These are phyloP conservation scores for Primulina huaijiensis DNA, from an alignment of 257 asterid genomes.

Conservation along the genomic window DNA sequence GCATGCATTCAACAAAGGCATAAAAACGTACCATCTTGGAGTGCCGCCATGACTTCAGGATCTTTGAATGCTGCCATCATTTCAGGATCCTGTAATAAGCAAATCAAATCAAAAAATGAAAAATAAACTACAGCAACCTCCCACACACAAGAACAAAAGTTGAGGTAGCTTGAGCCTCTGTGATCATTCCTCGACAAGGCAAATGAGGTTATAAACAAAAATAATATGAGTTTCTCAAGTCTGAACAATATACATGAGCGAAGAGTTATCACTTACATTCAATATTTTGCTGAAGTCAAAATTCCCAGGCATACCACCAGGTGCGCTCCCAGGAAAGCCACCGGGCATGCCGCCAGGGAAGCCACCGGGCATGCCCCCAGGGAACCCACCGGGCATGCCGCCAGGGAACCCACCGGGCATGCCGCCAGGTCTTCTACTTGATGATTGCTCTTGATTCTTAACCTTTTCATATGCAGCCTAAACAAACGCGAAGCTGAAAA, in stretches of 20 bases:
- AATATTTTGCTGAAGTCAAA: constrained; percentile 86
- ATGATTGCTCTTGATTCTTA: constrained; percentile 78
- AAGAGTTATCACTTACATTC: constrained; percentile 45
- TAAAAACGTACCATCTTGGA: constrained; percentile 75
- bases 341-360: constrained; percentile 44
- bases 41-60: constrained; percentile 98
- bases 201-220: not conserved
- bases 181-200: not conserved
- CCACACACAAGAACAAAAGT: not conserved
- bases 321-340: constrained; percentile 37
- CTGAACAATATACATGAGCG: not conserved
- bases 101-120: constrained; percentile 9
- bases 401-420: constrained; percentile 32
- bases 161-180: constrained; percentile 10
- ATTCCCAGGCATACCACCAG: constrained; percentile 60
- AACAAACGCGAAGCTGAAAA: constrained; percentile 7
- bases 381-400: too few species aligned
- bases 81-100: constrained; percentile 80
- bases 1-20: constrained; percentile 1
- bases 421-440: constrained; percentile 46
- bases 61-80: constrained; percentile 96
- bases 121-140: too few species aligned
- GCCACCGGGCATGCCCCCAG: too few species aligned
- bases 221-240: not conserved
- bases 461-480: constrained; percentile 97